Conservation (phyloP, 2,329 filamentous ascomycete genomes). For the Lachnellula cervina region DNA sequence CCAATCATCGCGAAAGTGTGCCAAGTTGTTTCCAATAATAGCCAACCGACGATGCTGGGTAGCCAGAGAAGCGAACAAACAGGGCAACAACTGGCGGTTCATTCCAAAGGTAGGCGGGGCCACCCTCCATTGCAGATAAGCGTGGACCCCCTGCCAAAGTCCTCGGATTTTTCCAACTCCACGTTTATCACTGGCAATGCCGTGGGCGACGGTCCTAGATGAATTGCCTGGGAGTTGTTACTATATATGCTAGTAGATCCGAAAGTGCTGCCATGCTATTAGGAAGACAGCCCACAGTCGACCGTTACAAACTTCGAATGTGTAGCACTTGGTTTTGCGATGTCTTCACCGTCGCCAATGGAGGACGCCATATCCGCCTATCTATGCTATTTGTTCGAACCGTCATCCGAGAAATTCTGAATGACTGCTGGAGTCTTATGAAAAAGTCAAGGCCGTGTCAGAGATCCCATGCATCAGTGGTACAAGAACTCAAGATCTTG, state of each 20-base stretch:
- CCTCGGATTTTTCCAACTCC: not conserved
- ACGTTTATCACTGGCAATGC: conserved; percentile 1
- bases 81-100: not conserved
- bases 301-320: not conserved
- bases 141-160: conserved; percentile 3
- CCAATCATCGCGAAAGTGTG: no score
- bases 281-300: not conserved
- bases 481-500: no score
- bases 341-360: not conserved
- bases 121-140: conserved; percentile 21
- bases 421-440: no score
- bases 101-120: not conserved
- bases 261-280: not conserved
- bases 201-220: conserved; percentile 1
- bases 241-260: not conserved
- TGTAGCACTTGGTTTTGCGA: not conserved
- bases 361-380: not conserved
- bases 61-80: not conserved
- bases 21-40: not conserved
- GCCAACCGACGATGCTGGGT: not conserved
- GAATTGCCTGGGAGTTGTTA: not conserved
- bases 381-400: not conserved
- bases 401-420: no score
- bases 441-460: no score
- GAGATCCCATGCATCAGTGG: no score